Evolutionary conservation across 2,329 filamentous ascomycete species (phyloP).

Genomic region (Stagonosporopsis rhizophila): DNA sequence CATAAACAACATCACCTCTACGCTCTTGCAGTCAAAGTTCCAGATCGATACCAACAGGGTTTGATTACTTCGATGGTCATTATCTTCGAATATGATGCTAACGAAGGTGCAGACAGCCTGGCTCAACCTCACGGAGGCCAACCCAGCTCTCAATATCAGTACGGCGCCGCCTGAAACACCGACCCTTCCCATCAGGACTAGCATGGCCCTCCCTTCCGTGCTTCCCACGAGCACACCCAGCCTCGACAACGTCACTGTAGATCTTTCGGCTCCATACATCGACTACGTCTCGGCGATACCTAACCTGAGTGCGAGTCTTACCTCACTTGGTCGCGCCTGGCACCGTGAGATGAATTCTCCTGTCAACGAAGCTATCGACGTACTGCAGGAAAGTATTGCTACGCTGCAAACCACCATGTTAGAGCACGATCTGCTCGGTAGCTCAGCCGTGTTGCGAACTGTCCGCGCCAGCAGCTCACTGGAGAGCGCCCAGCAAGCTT

Average conservation of each 20-base stretch:
- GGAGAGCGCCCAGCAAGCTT: slow-evolving; percentile 41
- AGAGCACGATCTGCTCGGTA: slow-evolving; percentile 32
- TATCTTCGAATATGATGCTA: not conserved
- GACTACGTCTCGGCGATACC: slow-evolving; percentile 42
- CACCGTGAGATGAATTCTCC: slow-evolving; percentile 49
- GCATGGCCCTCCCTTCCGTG: slow-evolving; percentile 19
- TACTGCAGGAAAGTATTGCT: slow-evolving; percentile 39
- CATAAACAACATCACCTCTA: slow-evolving; percentile 42
- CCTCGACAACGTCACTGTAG: slow-evolving; percentile 23
- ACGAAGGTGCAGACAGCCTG: slow-evolving; percentile 25
- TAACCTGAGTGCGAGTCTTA: slow-evolving; percentile 39
- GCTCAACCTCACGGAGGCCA: slow-evolving; percentile 20
- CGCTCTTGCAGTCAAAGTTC: slow-evolving; percentile 40
- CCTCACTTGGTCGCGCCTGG: slow-evolving; percentile 42
- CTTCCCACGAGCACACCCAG: slow-evolving; percentile 22
- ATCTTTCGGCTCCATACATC: slow-evolving; percentile 35
- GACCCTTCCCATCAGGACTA: slow-evolving; percentile 28
- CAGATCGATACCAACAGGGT: slow-evolving; percentile 43
- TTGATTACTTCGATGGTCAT: not conserved
- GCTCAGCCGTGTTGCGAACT: slow-evolving; percentile 42
- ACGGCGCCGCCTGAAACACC: slow-evolving; percentile 15
- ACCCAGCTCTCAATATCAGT: slow-evolving; percentile 16
- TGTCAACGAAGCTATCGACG: slow-evolving; percentile 40
- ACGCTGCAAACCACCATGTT: slow-evolving; percentile 42
- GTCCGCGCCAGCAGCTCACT: slow-evolving; percentile 45